These are phyloP conservation scores for Candida buenavistaensis DNA, from an alignment of 1,139 yeast species.

Conservation along the genomic window DNA sequence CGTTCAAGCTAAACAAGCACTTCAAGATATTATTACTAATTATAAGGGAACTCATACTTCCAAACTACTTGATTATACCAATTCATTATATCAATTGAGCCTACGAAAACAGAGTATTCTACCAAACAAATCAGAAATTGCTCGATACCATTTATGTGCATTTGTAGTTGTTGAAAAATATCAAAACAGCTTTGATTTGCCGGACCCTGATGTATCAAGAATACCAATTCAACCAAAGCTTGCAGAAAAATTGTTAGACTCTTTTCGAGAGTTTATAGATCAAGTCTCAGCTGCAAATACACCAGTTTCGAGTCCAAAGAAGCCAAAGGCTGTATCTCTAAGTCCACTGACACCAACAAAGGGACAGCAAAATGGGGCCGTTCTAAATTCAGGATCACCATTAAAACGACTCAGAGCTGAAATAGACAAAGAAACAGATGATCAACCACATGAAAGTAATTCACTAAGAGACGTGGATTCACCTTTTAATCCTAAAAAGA, in stretches of 20 bases:
- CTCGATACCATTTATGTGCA: constrained; percentile 67
- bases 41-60: constrained; percentile 49
- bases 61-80: constrained; percentile 48
- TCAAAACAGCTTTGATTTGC: constrained; percentile 39
- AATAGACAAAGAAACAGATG: background rate
- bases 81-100: constrained; percentile 52
- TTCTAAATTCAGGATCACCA: constrained; percentile 12
- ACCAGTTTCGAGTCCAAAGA: constrained; percentile 25
- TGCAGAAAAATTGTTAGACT: constrained; percentile 39
- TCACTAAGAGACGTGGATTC: constrained; percentile 25
- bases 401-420: constrained; percentile 13
- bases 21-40: constrained; percentile 52
- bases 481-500: constrained; percentile 32
- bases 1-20: constrained; percentile 26
- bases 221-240: constrained; percentile 61
- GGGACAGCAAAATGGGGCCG: constrained; percentile 2
- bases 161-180: constrained; percentile 57
- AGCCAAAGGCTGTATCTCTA: constrained; percentile 7
- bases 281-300: constrained; percentile 32
- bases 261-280: constrained; percentile 41
- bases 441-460: background rate
- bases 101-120: constrained; percentile 49
- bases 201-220: constrained; percentile 46
- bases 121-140: constrained; percentile 54
- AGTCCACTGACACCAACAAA: constrained; percentile 13